Base-by-base conservation (phyloP, 768 basidiomycete species). In the Mycena capillaripes region DNA sequence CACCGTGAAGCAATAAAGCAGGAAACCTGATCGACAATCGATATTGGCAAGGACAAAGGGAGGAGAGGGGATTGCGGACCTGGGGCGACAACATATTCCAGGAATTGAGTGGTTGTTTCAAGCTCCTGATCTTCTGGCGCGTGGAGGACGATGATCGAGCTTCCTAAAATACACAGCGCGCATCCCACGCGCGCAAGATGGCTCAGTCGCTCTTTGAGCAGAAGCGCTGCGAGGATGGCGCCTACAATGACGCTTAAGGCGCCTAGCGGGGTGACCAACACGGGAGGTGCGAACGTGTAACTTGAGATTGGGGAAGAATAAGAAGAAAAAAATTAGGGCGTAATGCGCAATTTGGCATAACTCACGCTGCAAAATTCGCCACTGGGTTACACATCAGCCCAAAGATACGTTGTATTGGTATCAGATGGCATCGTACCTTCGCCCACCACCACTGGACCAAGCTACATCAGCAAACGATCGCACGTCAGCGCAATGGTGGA, bases 281-380 rank as follows among this genome's bases (percentile, higher is more conserved):
- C 97, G 75, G 98, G 95, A 70, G 97, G 98, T 3, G 98, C 98
- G 76, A 98, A 99, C 0, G 96, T 95, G 80, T 98, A 98, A n/a
- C n/a, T n/a, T n/a, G n/a, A n/a, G n/a, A n/a, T n/a, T n/a, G n/a
- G n/a, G n/a, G n/a, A n/a, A n/a, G n/a, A n/a, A n/a, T n/a, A n/a
- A n/a, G n/a, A n/a, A n/a, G n/a, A n/a, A n/a, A n/a, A n/a, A n/a
- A n/a, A n/a, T n/a, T n/a, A n/a, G n/a, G n/a, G n/a, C n/a, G n/a
- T n/a, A n/a, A n/a, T n/a, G n/a, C n/a, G n/a, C n/a, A n/a, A n/a
- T n/a, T n/a, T n/a, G n/a, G n/a, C n/a, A n/a, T n/a, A n/a, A n/a
- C n/a, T n/a, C n/a, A n/a, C 12, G 97, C 97, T 7, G 97, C 96
- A 83, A 99, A 99, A 83, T 95, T 94, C 66, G 93, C 93, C 69